Evolutionary conservation across 108 stramenopile genomes (phyloP).

Genomic region (Cylindrotheca closterium): DNA sequence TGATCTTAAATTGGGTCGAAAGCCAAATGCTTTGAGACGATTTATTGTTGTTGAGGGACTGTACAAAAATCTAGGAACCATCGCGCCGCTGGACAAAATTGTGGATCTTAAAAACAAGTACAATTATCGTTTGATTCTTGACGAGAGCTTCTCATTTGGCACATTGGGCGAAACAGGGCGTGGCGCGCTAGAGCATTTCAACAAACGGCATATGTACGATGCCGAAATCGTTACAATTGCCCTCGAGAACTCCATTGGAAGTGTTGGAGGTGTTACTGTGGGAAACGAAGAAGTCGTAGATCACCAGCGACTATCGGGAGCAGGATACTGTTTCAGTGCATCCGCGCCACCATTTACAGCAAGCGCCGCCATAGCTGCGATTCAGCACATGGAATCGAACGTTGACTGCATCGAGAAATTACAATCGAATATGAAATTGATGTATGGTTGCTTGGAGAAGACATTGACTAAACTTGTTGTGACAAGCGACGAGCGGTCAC

Average conservation of each 20-base stretch:
- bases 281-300: slow-evolving; percentile 96
- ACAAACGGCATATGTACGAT: slow-evolving; percentile 68
- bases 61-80: slow-evolving; percentile 93
- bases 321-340: slow-evolving; percentile 98
- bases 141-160: slow-evolving; percentile 95
- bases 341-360: slow-evolving; percentile 96
- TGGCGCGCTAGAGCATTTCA: slow-evolving; percentile 75
- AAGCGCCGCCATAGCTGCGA: slow-evolving; percentile 63
- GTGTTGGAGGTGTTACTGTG: slow-evolving; percentile 95
- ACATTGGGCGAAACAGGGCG: slow-evolving; percentile 85
- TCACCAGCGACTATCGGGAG: slow-evolving; percentile 96
- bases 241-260: slow-evolving; percentile 91
- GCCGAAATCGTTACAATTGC: slow-evolving; percentile 92
- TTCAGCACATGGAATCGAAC: slow-evolving; percentile 37
- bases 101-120: slow-evolving; percentile 91
- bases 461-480: slow-evolving; percentile 39
- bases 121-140: slow-evolving; percentile 91
- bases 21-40: slow-evolving; percentile 86
- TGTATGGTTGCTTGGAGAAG: slow-evolving; percentile 39
- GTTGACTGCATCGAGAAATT: slow-evolving; percentile 29
- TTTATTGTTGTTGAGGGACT: slow-evolving; percentile 98
- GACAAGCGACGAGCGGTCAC: slow-evolving; percentile 72
- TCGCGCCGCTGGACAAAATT: slow-evolving; percentile 87
- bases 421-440: slow-evolving; percentile 41
- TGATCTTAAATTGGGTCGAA: slow-evolving; percentile 70